A percentile compares a stretch with the other conserved stretches of the same genome.
Conservation (phyloP, 495 filamentous ascomycete genomes). For the Hypoxylon fragiforme region DNA sequence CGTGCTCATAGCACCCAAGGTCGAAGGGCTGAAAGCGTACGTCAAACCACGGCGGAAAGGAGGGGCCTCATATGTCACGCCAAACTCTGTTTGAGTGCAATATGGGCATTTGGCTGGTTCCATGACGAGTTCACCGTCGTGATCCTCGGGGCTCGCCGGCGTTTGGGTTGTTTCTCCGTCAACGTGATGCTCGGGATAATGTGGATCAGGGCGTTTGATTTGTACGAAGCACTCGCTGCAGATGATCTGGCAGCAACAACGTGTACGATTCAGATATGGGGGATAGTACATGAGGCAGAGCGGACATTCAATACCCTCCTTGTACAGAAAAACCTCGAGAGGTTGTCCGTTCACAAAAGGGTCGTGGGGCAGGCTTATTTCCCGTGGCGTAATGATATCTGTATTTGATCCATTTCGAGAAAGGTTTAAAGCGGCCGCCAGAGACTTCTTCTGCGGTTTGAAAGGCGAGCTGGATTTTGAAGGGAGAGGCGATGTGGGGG, state of each 20-base stretch:
- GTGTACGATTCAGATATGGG: conserved; percentile 90
- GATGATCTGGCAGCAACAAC: conserved; percentile 95
- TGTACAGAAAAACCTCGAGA: conserved; percentile 90
- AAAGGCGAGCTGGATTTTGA: conserved; percentile 47
- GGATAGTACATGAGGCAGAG: conserved; percentile 97
- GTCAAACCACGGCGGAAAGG: conserved; percentile 83
- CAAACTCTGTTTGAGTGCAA: conserved; percentile 92
- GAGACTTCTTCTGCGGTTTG: conserved; percentile 78
- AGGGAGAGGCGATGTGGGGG: conserved; percentile 54
- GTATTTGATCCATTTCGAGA: conserved; percentile 68
- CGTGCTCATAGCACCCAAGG: conserved; percentile 55
- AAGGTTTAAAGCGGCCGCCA: conserved; percentile 75
- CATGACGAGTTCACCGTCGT: conserved; percentile 72
- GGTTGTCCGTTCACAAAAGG: conserved; percentile 90
- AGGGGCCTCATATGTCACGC: conserved; percentile 86
- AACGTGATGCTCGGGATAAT: conserved; percentile 83
- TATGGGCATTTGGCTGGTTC: conserved; percentile 95
- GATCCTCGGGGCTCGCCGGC: conserved; percentile 52
- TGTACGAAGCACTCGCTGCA: conserved; percentile 99
- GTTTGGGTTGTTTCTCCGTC: conserved; percentile 56
- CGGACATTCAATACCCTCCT: conserved; percentile 86
- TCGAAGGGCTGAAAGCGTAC: conserved; percentile 58
- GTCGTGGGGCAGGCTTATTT: conserved; percentile 78
- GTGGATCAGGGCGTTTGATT: conserved; percentile 95
- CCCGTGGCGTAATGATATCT: conserved; percentile 67